A percentile compares a stretch with the other conserved stretches of the same genome.
phyloP scores from a whole-genome alignment of 75 land plant species.

The Chamaecyparis obtusa region DNA sequence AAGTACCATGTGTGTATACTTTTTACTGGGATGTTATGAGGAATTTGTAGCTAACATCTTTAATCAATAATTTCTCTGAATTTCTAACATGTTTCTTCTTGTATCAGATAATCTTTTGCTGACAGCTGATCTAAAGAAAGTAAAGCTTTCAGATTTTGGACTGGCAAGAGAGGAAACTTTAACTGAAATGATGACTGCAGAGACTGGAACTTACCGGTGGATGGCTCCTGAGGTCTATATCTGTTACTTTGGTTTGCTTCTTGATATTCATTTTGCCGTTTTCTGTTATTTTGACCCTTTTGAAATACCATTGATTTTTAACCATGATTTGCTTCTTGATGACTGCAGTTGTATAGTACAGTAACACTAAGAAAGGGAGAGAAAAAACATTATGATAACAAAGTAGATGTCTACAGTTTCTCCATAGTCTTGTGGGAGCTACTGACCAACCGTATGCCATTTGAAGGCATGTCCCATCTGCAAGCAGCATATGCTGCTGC shows the following conservation, averaged over 20 bases:
- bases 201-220: conserved; percentile 54
- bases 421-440: conserved; percentile 33
- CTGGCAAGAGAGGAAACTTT: conserved; percentile 45
- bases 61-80: neutral
- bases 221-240: conserved; percentile 45
- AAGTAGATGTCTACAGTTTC: conserved; percentile 36
- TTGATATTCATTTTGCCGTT: no score
- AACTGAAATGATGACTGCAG: conserved; percentile 61
- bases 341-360: conserved; percentile 35
- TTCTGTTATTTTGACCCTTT: neutral
- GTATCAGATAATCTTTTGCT: conserved; percentile 36
- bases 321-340: neutral
- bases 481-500: conserved; percentile 42
- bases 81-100: neutral
- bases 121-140: conserved; percentile 41
- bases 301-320: neutral
- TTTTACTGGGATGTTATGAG: neutral
- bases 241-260: conserved; percentile 2
- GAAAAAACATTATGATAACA: conserved; percentile 32
- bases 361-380: conserved; percentile 31
- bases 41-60: neutral
- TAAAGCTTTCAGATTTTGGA: conserved; percentile 48
- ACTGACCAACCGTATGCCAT: conserved; percentile 28
- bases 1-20: neutral
- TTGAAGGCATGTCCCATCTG: conserved; percentile 38